Base-by-base conservation (phyloP, 2,329 filamentous ascomycete genomes). In the Pseudogymnoascus pannorum region DNA sequence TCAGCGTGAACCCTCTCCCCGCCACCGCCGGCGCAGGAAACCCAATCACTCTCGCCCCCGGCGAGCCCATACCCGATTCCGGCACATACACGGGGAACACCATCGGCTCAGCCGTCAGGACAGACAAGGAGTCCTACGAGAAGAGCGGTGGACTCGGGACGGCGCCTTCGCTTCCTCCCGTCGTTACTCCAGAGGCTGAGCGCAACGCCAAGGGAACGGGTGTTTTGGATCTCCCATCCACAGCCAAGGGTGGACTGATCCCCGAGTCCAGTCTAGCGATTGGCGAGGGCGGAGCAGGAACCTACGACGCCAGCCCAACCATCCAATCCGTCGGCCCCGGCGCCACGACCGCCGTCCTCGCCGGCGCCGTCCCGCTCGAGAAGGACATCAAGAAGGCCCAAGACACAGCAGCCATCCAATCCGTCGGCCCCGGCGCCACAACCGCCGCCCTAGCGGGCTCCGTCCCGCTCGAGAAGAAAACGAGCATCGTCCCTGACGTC, bases 51-150 rank as follows among this genome's bases (percentile, higher is more conserved):
- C 81, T 96, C 60, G 81, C 83, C 22, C 88, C 92, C 3, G 92
- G 92, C 68, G 90, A 96, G 77, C 85, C 87, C 73, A 82, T 96
- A 8, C 92, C 92, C 40, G 81, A 89, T 57, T 74, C 81, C 24
- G 82, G 77, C 73, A 81, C 81, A 24, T 71, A 92, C 68, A 86
- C 85, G 57, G 75, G 81, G 59, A 88, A 89, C 73, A 87, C 87
- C 66, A 78, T 84, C 68, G 87, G 90, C 72, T 78, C 78, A 63
- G 87, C 91, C 58, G 82, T 96, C 70, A 84, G 87, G 70, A 82
- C 90, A 18, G 92, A 97, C 73, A 83, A 91, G 73, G 89, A 86
- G 67, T 93, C 91, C 1, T 97, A 97, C 75, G 88, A 95, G 73
- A 89, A 89, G 74, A 86, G 87, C 65, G 88, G 88, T 70, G 82